A percentile compares a stretch with the other conserved stretches of the same genome.
phyloP scores from a whole-genome alignment of 805 yeast genomes.

The Lachancea fermentati region DNA sequence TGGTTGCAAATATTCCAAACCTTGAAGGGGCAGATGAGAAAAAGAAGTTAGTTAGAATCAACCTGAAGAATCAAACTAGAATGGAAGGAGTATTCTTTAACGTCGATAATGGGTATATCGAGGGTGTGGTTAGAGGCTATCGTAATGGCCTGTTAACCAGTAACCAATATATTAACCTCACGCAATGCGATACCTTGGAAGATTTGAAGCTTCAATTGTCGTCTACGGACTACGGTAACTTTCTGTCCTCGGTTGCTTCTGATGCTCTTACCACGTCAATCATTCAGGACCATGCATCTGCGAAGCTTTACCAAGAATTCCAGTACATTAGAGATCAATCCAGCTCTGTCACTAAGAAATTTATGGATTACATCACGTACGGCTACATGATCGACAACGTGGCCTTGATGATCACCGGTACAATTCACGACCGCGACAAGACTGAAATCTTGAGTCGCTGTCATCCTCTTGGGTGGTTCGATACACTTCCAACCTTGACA shows the following conservation, averaged over 20 bases:
- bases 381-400: constrained; percentile 99
- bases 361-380: constrained; percentile 88
- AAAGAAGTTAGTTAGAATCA: too few relatives aligned
- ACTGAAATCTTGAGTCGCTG: constrained; percentile 83
- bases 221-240: constrained; percentile 93
- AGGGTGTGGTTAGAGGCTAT: constrained; percentile 93
- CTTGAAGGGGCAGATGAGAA: too few relatives aligned
- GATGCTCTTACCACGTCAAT: constrained; percentile 73
- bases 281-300: constrained; percentile 74
- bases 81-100: constrained; percentile 96
- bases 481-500: constrained; percentile 88
- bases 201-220: constrained; percentile 91
- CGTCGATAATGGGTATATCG: constrained; percentile 84
- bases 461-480: constrained; percentile 98
- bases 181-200: constrained; percentile 93
- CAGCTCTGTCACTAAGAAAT: constrained; percentile 69
- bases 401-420: constrained; percentile 92
- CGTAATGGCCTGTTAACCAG: constrained; percentile 72
- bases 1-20: too few relatives aligned
- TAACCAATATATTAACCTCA: constrained; percentile 82
- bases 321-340: constrained; percentile 81
- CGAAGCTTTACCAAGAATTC: constrained; percentile 75
- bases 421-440: constrained; percentile 90
- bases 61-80: too few relatives aligned
- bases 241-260: constrained; percentile 73